Conservation (phyloP, 768 basidiomycete genomes). For the Dioszegia hungarica region DNA sequence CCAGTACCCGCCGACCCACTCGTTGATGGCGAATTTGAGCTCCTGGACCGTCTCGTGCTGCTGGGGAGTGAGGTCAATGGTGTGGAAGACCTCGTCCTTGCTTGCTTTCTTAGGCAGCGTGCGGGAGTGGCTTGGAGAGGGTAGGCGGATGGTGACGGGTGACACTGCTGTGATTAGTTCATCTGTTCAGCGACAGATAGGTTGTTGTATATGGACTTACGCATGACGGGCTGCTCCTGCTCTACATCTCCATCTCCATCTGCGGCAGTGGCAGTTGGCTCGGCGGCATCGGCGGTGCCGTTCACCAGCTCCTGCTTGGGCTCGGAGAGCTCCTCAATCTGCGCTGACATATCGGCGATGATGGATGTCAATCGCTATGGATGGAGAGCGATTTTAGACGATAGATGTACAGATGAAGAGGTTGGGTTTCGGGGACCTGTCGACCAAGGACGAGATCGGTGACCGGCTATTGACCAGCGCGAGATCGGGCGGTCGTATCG, state of each 20-base stretch:
- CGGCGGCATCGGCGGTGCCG: no score
- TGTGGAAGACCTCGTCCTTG: slow-evolving; percentile 10
- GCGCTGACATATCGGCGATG: no score
- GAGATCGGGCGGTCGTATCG: no score
- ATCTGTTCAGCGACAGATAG: not conserved
- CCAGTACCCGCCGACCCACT: slow-evolving; percentile 52
- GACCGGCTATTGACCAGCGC: not conserved
- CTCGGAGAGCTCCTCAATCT: no score
- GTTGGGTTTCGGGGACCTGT: not conserved
- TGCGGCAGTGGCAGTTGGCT: no score
- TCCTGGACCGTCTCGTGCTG: slow-evolving; percentile 48
- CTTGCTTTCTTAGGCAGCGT: slow-evolving; percentile 30
- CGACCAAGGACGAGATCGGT: not conserved
- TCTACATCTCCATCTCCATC: no score
- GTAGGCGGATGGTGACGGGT: slow-evolving; percentile 40
- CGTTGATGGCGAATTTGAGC: slow-evolving; percentile 49
- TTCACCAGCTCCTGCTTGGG: no score
- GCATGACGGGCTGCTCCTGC: not conserved
- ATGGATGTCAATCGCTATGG: no score
- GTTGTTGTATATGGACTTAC: not conserved
- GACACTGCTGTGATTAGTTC: slow-evolving; percentile 25
- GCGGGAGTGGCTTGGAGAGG: slow-evolving; percentile 32
- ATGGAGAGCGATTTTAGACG: no score
- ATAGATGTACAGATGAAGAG: no score
- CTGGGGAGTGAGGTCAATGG: slow-evolving; percentile 39